Percentiles rank a stretch among this genome's conserved stretches.
These are phyloP conservation scores for Linnemannia exigua DNA, from an alignment of 192 early-diverging fungal genomes.

Conservation along the genomic window DNA sequence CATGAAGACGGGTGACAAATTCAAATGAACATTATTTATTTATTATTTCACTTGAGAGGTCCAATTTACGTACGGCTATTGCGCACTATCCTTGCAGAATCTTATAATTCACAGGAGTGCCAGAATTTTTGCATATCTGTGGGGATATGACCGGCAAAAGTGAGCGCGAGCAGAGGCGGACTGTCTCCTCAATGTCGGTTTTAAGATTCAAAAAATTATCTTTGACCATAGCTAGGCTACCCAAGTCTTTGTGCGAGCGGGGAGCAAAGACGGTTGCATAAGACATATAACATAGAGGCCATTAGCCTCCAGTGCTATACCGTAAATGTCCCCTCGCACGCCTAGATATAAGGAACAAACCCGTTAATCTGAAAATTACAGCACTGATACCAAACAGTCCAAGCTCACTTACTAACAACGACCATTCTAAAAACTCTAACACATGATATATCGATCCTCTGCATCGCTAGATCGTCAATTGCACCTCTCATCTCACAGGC, in stretches of 20 bases:
- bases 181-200: not conserved
- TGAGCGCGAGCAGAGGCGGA: constrained; percentile 13
- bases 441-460: constrained; percentile 28
- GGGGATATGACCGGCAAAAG: not conserved
- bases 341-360: not conserved
- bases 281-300: not conserved
- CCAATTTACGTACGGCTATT: too few relatives aligned
- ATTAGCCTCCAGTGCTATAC: too few relatives aligned
- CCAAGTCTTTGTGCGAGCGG: not conserved
- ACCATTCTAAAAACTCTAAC: constrained; percentile 24
- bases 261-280: too few relatives aligned
- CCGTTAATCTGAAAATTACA: not conserved
- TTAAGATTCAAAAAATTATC: not conserved
- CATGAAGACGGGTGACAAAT: too few relatives aligned
- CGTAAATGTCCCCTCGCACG: not conserved
- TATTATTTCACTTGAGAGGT: too few relatives aligned
- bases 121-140: constrained; percentile 15
- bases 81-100: not conserved
- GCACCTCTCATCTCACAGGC: constrained; percentile 24
- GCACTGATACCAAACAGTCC: not conserved
- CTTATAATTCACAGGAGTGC: constrained; percentile 10
- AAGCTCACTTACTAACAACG: constrained; percentile 10
- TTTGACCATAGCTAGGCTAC: not conserved
- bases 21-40: too few relatives aligned
- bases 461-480: constrained; percentile 26